Evolutionary conservation across 176 grass and related monocot species (phyloP).

Genomic region (Oryza punctata): DNA sequence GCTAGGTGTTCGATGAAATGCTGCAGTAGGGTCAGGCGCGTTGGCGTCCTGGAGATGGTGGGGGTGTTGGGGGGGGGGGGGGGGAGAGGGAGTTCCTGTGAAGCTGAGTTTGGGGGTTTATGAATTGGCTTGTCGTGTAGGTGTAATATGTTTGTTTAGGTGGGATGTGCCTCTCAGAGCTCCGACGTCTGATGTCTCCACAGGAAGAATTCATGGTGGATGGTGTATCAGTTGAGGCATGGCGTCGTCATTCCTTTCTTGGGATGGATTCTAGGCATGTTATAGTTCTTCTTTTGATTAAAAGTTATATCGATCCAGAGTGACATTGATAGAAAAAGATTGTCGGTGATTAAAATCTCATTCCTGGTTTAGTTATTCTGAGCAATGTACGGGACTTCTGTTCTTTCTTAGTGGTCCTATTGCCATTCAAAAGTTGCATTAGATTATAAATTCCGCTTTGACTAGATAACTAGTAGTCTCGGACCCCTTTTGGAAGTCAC

Average conservation of each 20-base stretch:
- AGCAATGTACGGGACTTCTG: background rate
- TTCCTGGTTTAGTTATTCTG: background rate
- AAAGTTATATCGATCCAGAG: background rate
- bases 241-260: background rate
- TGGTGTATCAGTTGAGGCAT: constrained; percentile 2
- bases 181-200: background rate
- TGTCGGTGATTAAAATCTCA: background rate
- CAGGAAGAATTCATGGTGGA: constrained; percentile 24
- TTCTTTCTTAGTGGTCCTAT: constrained; percentile 12
- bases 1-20: constrained; percentile 41
- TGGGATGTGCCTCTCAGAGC: constrained; percentile 31
- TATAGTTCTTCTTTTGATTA: constrained; percentile 11
- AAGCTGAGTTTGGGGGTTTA: background rate
- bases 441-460: constrained; percentile 14
- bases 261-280: background rate
- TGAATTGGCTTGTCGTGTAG: background rate
- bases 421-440: constrained; percentile 19
- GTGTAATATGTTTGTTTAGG: constrained; percentile 40
- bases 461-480: background rate
- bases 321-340: background rate
- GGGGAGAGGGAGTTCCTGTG: too few species aligned
- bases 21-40: background rate
- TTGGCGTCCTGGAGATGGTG: constrained; percentile 12
- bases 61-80: too few species aligned
- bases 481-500: constrained; percentile 15